Percentiles rank a stretch among this genome's conserved stretches.
phyloP scores from a whole-genome alignment of 495 filamentous ascomycete species.

The Arthonia radiata region DNA sequence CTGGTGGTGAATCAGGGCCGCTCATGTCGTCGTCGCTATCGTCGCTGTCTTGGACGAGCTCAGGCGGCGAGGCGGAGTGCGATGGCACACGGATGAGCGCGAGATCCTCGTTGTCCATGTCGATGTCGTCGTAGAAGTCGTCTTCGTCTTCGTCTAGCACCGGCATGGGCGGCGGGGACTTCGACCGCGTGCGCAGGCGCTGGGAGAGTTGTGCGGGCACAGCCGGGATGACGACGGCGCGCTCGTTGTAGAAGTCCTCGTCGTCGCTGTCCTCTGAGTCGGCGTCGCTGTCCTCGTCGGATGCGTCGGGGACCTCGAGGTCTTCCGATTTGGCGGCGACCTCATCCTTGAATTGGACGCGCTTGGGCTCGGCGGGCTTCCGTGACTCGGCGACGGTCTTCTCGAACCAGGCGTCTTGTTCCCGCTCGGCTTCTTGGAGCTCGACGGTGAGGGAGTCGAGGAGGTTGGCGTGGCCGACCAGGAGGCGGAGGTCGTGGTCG shows the following conservation, averaged over 20 bases:
- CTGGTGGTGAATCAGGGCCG: too few species aligned
- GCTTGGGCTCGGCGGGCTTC: conserved; percentile 28
- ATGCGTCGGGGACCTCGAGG: conserved; percentile 49
- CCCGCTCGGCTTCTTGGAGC: conserved; percentile 76
- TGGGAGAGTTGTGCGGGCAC: conserved; percentile 10
- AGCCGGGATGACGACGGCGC: conserved; percentile 14
- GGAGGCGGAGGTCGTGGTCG: conserved; percentile 81
- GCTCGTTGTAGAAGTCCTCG: conserved; percentile 11
- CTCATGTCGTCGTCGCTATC: conserved; percentile 53
- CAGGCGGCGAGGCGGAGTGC: conserved; percentile 52
- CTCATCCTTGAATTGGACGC: conserved; percentile 73
- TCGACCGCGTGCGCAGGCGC: conserved; percentile 4
- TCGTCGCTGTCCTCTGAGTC: conserved; percentile 12
- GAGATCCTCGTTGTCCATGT: conserved; percentile 32
- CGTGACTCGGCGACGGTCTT: conserved; percentile 58
- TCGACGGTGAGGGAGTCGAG: conserved; percentile 91
- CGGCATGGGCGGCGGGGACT: conserved; percentile 9
- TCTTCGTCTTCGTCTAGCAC: conserved; percentile 6
- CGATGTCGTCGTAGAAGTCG: conserved; percentile 23
- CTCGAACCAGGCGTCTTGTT: conserved; percentile 98
- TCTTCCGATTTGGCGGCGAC: too few species aligned
- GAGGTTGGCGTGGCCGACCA: conserved; percentile 94
- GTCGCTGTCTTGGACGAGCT: conserved; percentile 43
- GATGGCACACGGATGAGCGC: conserved; percentile 41
- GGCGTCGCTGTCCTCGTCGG: conserved; percentile 28